A percentile compares a stretch with the other conserved stretches of the same genome.
Evolutionary conservation across 2,329 filamentous ascomycete species (phyloP).

Genomic region (Fusarium fujikuroi): DNA sequence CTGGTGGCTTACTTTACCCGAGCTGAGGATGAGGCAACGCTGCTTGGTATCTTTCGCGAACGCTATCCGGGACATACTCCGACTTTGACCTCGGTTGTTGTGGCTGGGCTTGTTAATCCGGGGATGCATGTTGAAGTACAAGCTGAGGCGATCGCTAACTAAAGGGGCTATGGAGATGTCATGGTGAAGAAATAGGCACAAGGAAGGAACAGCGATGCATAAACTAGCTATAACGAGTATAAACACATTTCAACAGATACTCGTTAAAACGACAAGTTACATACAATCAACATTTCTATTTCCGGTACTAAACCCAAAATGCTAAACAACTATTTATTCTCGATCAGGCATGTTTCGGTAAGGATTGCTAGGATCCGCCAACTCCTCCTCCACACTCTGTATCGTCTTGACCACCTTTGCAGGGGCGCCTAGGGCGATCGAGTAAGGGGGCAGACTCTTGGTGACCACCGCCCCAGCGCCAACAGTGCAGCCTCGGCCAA

Average conservation of each 20-base stretch:
- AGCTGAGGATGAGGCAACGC: neutral
- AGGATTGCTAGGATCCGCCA: conserved; percentile 41
- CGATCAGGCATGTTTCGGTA: conserved; percentile 45
- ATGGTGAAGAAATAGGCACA: neutral
- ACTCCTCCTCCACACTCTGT: conserved; percentile 49
- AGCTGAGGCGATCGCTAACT: neutral
- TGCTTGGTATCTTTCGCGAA: neutral
- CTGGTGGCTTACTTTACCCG: neutral
- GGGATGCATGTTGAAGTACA: neutral
- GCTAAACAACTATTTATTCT: neutral
- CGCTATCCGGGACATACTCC: neutral
- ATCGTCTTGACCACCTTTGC: conserved; percentile 61
- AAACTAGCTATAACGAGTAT: neutral
- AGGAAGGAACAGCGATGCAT: fast-evolving
- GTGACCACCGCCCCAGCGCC: conserved; percentile 63
- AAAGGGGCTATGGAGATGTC: neutral
- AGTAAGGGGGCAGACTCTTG: conserved; percentile 59
- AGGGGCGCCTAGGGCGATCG: conserved; percentile 60
- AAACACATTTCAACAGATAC: neutral
- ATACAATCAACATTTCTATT: neutral
- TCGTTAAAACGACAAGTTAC: fast-evolving
- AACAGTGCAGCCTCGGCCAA: conserved; percentile 63
- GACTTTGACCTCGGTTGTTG: neutral
- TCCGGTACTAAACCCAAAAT: neutral
- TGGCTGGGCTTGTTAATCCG: neutral